Percentiles rank a stretch among this genome's conserved stretches.
phyloP scores from a whole-genome alignment of 1,139 yeast genomes.

The Taiozyma sp. region DNA sequence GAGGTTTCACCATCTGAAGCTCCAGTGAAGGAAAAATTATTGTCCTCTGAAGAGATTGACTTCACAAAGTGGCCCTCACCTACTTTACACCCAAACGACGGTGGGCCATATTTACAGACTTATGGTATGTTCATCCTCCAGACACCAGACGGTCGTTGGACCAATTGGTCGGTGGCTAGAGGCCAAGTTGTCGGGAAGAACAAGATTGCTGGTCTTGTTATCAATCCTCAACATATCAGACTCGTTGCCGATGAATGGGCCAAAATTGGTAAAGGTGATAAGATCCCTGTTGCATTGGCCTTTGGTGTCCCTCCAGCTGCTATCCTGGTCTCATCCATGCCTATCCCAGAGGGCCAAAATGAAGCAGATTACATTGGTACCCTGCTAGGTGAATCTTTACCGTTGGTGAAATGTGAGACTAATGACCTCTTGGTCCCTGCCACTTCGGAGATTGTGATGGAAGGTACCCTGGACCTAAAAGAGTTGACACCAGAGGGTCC shows the following conservation, averaged over 20 bases:
- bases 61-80: constrained; percentile 18
- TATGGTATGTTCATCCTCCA: constrained; percentile 23
- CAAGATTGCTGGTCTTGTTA: constrained; percentile 21
- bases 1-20: constrained; percentile 5
- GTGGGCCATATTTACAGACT: constrained; percentile 23
- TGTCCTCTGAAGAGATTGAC: constrained; percentile 17
- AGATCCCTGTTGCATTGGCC: constrained; percentile 20
- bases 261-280: background rate
- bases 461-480: constrained; percentile 18
- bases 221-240: constrained; percentile 23
- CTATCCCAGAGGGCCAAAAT: constrained; percentile 22
- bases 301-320: constrained; percentile 27
- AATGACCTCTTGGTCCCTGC: constrained; percentile 21
- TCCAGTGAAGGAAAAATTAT: constrained; percentile 15
- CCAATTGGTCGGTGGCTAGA: constrained; percentile 25
- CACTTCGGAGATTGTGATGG: constrained; percentile 22
- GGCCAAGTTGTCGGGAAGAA: constrained; percentile 20
- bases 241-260: constrained; percentile 21
- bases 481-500: constrained; percentile 19
- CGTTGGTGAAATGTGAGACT: constrained; percentile 19
- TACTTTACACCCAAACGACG: constrained; percentile 17
- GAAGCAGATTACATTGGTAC: constrained; percentile 23
- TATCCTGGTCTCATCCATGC: constrained; percentile 22
- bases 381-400: constrained; percentile 19
- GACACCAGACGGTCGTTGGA: constrained; percentile 23